Conservation (phyloP, 2,329 filamentous ascomycete species). For the Parascedosporium putredinis region DNA sequence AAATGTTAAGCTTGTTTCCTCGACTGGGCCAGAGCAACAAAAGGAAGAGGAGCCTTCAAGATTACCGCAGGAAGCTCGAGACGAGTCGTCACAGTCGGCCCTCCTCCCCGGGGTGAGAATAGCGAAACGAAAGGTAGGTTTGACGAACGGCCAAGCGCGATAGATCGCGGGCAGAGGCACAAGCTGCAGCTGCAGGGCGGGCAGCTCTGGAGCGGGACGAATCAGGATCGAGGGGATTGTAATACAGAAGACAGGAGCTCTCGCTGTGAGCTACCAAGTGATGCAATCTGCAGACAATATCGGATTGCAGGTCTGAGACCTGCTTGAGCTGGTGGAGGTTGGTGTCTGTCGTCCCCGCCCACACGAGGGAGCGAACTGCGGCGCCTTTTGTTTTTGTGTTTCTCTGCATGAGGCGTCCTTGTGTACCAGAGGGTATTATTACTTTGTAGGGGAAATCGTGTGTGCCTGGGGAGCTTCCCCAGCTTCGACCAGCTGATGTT, state of each 20-base stretch:
- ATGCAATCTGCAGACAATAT: slow-evolving; percentile 2
- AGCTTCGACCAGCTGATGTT: not conserved
- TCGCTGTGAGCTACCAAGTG: not conserved
- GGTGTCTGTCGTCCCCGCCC: not conserved
- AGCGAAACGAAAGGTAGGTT: not conserved
- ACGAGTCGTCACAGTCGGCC: not conserved
- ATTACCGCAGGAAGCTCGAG: not conserved
- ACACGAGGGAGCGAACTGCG: not conserved
- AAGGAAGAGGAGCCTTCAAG: not conserved
- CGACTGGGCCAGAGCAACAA: not conserved
- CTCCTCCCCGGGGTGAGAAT: not conserved
- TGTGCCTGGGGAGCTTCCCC: not conserved
- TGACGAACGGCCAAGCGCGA: not conserved
- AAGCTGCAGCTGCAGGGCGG: not conserved
- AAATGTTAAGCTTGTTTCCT: too few species aligned
- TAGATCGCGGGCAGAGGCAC: not conserved
- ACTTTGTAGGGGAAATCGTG: not conserved
- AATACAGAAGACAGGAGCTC: not conserved
- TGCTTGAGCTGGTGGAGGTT: not conserved
- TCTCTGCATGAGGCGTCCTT: not conserved
- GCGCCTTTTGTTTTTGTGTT: not conserved
- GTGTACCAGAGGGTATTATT: not conserved
- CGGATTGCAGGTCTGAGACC: not conserved
- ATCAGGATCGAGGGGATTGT: not conserved
- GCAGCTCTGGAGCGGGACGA: not conserved